phyloP scores from a whole-genome alignment of 257 asterid species.

The Solanum medicagineum region DNA sequence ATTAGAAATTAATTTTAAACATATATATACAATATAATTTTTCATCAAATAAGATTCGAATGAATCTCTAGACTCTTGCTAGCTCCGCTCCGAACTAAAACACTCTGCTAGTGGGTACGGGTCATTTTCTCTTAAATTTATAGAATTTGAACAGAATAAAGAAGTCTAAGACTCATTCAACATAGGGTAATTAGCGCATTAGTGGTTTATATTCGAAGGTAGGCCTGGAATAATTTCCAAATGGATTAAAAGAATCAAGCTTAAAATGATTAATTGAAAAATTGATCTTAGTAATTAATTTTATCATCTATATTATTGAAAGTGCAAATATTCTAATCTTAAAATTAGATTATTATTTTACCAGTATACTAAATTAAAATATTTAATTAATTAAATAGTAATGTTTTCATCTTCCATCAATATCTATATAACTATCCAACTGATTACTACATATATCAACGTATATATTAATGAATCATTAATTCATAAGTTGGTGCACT shows the following conservation, averaged over 20 bases:
- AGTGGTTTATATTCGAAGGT: not conserved
- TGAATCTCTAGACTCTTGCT: no score
- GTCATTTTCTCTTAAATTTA: not conserved
- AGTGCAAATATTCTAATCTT: no score
- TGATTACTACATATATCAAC: no score
- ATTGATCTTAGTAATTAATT: not conserved
- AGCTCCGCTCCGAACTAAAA: not conserved
- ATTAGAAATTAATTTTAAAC: no score
- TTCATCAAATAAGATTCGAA: fast-evolving
- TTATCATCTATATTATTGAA: not conserved
- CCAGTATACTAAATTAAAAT: no score
- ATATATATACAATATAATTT: no score
- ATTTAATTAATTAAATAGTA: no score
- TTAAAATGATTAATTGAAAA: not conserved
- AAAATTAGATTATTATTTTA: no score
- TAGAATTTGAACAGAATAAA: not conserved
- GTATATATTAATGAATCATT: no score
- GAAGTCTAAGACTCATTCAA: not conserved
- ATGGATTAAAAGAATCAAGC: not conserved
- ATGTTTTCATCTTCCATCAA: no score
- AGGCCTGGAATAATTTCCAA: not conserved
- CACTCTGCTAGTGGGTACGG: not conserved
- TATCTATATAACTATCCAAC: no score
- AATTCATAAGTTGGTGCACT: no score
- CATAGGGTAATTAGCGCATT: not conserved